Evolutionary conservation across 78 protist genomes (phyloP), one percentile per base, ranked within the genome.

Genomic region (Guillardia theta): DNA sequence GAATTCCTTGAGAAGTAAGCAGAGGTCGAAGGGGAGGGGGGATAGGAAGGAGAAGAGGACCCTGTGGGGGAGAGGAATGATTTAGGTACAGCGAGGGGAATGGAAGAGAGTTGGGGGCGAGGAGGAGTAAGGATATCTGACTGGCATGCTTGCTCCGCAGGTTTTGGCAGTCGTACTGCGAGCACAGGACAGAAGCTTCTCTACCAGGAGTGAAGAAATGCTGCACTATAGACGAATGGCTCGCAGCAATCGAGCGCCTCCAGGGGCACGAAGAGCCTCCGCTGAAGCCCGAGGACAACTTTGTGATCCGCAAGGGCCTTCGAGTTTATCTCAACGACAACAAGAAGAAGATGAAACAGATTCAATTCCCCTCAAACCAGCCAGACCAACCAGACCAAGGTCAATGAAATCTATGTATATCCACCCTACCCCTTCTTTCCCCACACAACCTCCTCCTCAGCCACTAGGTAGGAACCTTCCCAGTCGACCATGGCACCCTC

Each of bases 401-500:
- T n/a, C n/a, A n/a, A n/a, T n/a, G n/a, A n/a, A n/a, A n/a, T n/a
- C n/a, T n/a, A n/a, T n/a, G n/a, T n/a, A n/a, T n/a, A n/a, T n/a
- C n/a, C n/a, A n/a, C n/a, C n/a, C n/a, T n/a, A n/a, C n/a, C n/a
- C n/a, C n/a, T n/a, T n/a, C n/a, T n/a, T n/a, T n/a, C n/a, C n/a
- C n/a, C n/a, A n/a, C n/a, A n/a, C n/a, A n/a, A n/a, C n/a, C n/a
- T n/a, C n/a, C n/a, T n/a, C n/a, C n/a, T n/a, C n/a, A n/a, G n/a
- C n/a, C n/a, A n/a, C n/a, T n/a, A n/a, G n/a, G n/a, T n/a, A n/a
- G n/a, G n/a, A n/a, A n/a, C n/a, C n/a, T n/a, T n/a, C n/a, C n/a
- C n/a, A n/a, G n/a, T n/a, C n/a, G 90, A 78, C 90, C 90, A 78
- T 10, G 90, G 90, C 50, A 78, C 90, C 18, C 90, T 50, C 22